Evolutionary conservation across 2,329 filamentous ascomycete genomes (phyloP).

Genomic region (Diplodia sapinea): DNA sequence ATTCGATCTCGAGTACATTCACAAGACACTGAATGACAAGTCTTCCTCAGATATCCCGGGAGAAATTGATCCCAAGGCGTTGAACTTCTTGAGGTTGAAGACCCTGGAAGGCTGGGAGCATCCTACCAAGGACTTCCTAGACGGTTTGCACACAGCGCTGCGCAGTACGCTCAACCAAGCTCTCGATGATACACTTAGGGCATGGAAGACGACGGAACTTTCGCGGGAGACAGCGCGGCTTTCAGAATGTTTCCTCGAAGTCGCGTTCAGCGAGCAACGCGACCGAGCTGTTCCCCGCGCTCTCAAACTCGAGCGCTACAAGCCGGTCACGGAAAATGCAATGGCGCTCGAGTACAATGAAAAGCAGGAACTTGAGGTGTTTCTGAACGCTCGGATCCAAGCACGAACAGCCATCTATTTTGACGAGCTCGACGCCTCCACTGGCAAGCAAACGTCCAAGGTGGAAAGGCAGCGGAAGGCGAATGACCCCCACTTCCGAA

Average conservation of each 20-base stretch:
- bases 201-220: constrained; percentile 42
- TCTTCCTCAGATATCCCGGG: constrained; percentile 43
- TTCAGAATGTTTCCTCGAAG: constrained; percentile 38
- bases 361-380: constrained; percentile 33
- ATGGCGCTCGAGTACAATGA: constrained; percentile 37
- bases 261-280: constrained; percentile 40
- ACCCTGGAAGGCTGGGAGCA: constrained; percentile 42
- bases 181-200: constrained; percentile 41
- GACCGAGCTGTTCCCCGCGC: constrained; percentile 35
- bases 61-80: constrained; percentile 44
- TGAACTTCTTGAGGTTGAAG: constrained; percentile 41
- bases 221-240: constrained; percentile 37
- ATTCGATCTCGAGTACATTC: constrained; percentile 44
- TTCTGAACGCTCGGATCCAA: constrained; percentile 39
- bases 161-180: constrained; percentile 34
- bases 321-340: constrained; percentile 45
- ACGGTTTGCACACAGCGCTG: constrained; percentile 34
- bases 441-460: constrained; percentile 33
- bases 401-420: constrained; percentile 40
- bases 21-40: constrained; percentile 36
- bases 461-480: constrained; percentile 42
- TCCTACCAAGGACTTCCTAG: constrained; percentile 41
- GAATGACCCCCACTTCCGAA: constrained; percentile 37
- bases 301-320: constrained; percentile 43
- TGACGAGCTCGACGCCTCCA: constrained; percentile 34